phyloP scores from a whole-genome alignment of 2,329 filamentous ascomycete species.

The Lasiodiplodia theobromae region DNA sequence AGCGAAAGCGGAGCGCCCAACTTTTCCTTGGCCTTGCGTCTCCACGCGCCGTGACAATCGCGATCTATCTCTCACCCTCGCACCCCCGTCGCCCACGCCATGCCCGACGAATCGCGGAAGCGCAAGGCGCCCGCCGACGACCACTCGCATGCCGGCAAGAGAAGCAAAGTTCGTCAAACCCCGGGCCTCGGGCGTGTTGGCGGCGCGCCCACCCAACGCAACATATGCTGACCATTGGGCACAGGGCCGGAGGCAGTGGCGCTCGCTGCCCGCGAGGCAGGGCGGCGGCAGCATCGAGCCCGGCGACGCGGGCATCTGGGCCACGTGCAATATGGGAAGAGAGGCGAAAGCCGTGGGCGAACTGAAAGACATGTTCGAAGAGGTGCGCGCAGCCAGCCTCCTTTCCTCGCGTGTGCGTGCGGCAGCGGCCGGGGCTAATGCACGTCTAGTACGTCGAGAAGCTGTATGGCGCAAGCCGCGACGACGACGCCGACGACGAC shows the following conservation, averaged over 20 bases:
- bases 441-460: conserved; percentile 69
- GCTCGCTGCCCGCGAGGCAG: conserved; percentile 1
- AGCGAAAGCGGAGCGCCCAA: conserved; percentile 4
- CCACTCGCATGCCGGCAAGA: conserved; percentile 27
- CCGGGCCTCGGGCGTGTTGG: background rate
- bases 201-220: background rate
- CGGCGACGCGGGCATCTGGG: conserved; percentile 78
- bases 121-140: conserved; percentile 30
- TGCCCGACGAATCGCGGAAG: conserved; percentile 32
- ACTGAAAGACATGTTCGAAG: conserved; percentile 69
- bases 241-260: conserved; percentile 29
- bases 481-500: conserved; percentile 49
- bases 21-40: background rate
- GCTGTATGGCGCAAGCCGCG: conserved; percentile 51
- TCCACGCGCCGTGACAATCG: background rate
- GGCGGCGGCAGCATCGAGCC: conserved; percentile 59
- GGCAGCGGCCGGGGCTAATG: conserved; percentile 13
- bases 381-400: conserved; percentile 55
- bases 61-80: background rate
- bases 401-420: background rate
- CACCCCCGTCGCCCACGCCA: conserved; percentile 7
- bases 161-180: conserved; percentile 30
- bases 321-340: conserved; percentile 76
- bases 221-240: background rate
- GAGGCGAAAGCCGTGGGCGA: conserved; percentile 74